A percentile compares a stretch with the other conserved stretches of the same genome.
These are phyloP conservation scores for Byssothecium circinans DNA, from an alignment of 2,329 filamentous ascomycete genomes.

Conservation along the genomic window DNA sequence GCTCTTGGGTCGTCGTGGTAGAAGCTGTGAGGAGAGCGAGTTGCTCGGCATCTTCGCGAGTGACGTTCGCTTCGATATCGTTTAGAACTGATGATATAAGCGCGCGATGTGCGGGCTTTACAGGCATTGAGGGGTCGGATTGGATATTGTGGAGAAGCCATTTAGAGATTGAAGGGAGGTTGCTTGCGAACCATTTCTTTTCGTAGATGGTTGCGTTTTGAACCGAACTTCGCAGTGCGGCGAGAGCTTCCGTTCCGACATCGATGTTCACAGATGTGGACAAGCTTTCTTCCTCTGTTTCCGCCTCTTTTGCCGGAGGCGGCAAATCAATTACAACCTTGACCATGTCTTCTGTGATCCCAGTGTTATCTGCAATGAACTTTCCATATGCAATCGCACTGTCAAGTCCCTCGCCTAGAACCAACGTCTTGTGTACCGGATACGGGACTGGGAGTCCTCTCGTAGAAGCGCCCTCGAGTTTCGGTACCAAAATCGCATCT, in stretches of 20 bases:
- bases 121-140: slow-evolving; percentile 40
- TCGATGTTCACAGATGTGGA: slow-evolving; percentile 61
- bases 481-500: slow-evolving; percentile 73
- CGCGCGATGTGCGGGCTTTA: slow-evolving; percentile 67
- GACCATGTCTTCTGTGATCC: slow-evolving; percentile 49
- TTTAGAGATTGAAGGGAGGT: slow-evolving; percentile 63
- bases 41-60: slow-evolving; percentile 51
- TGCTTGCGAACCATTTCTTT: slow-evolving; percentile 72
- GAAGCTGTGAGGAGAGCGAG: slow-evolving; percentile 37
- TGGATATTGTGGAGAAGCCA: slow-evolving; percentile 58
- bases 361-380: slow-evolving; percentile 43
- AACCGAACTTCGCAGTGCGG: slow-evolving; percentile 68
- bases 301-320: slow-evolving; percentile 43
- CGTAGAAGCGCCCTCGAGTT: slow-evolving; percentile 67
- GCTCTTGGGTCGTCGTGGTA: slow-evolving; percentile 42
- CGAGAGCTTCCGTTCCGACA: slow-evolving; percentile 64
- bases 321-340: slow-evolving; percentile 62
- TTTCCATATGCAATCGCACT: slow-evolving; percentile 61
- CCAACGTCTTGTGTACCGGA: slow-evolving; percentile 79
- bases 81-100: slow-evolving; percentile 69
- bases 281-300: slow-evolving; percentile 15
- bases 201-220: slow-evolving; percentile 73
- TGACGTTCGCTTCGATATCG: slow-evolving; percentile 56
- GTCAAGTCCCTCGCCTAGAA: slow-evolving; percentile 72
- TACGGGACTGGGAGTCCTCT: slow-evolving; percentile 70